phyloP scores from a whole-genome alignment of 2,329 filamentous ascomycete species.

The Exophiala bonariae region DNA sequence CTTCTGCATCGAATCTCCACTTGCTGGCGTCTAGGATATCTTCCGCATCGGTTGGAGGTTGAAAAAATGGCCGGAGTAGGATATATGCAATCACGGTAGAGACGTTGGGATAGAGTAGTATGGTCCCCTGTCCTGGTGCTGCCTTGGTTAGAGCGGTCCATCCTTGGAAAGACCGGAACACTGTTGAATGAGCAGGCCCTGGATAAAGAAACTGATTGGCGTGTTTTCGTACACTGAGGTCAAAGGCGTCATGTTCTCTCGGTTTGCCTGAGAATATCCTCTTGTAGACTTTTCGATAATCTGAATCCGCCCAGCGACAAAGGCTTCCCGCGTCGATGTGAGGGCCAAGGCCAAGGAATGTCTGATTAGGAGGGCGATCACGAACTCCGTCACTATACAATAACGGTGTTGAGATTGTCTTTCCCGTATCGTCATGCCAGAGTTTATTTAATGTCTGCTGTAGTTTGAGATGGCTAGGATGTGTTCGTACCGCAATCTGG shows the following conservation, averaged over 20 bases:
- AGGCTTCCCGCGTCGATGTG: slow-evolving; percentile 47
- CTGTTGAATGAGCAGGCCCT: slow-evolving; percentile 37
- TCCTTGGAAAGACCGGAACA: slow-evolving; percentile 42
- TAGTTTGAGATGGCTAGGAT: slow-evolving; percentile 38
- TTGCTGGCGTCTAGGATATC: slow-evolving; percentile 38
- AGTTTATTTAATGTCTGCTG: slow-evolving; percentile 38
- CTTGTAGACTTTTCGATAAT: slow-evolving; percentile 39
- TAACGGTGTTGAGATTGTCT: slow-evolving; percentile 36
- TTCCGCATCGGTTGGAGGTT: slow-evolving; percentile 29
- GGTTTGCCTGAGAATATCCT: slow-evolving; percentile 39
- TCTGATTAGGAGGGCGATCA: slow-evolving; percentile 37
- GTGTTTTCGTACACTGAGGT: slow-evolving; percentile 35
- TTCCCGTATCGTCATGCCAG: slow-evolving; percentile 35
- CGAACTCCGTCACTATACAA: slow-evolving; percentile 41
- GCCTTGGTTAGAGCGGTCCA: slow-evolving; percentile 44
- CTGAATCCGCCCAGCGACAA: slow-evolving; percentile 42
- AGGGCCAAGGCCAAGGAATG: slow-evolving; percentile 43
- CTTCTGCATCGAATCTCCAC: slow-evolving; percentile 36
- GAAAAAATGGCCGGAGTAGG: slow-evolving; percentile 44
- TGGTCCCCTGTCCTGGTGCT: slow-evolving; percentile 35
- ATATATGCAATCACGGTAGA: slow-evolving; percentile 38
- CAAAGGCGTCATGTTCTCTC: slow-evolving; percentile 37
- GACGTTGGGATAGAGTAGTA: slow-evolving; percentile 43
- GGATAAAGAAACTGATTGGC: slow-evolving; percentile 31
- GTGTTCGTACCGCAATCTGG: slow-evolving; percentile 38